A percentile compares a stretch with the other conserved stretches of the same genome.
These are phyloP conservation scores for Coemansia reversa DNA, from an alignment of 192 early-diverging fungal species.

Conservation along the genomic window DNA sequence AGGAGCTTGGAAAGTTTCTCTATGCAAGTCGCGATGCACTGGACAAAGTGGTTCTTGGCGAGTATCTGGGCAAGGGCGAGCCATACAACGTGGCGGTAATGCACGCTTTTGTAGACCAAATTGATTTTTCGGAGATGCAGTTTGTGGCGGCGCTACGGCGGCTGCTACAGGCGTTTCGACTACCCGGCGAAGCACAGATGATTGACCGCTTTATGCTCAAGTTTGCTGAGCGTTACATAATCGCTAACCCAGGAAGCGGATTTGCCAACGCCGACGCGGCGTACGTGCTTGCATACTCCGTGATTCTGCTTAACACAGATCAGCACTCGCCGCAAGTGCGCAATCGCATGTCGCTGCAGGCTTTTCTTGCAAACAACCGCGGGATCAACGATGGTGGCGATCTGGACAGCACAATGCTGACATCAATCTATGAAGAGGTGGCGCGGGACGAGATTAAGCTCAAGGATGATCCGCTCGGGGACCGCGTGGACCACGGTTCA, in stretches of 20 bases:
- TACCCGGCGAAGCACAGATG: conserved; percentile 94
- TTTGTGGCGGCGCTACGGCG: conserved; percentile 80
- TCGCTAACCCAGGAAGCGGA: conserved; percentile 69
- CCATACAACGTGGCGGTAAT: conserved; percentile 89
- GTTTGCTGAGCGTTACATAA: conserved; percentile 89
- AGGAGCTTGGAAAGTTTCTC: conserved; percentile 75
- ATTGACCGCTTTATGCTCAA: conserved; percentile 98
- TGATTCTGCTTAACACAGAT: conserved; percentile 94
- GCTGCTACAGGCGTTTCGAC: conserved; percentile 85
- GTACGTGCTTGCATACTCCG: conserved; percentile 90
- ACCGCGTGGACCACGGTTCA: conserved; percentile 34
- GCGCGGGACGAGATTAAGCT: conserved; percentile 83
- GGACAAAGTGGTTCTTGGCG: conserved; percentile 86
- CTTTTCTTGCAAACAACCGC: conserved; percentile 90
- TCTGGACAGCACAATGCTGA: conserved; percentile 71
- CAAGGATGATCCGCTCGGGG: conserved; percentile 74
- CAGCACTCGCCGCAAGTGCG: conserved; percentile 84
- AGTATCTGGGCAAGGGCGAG: conserved; percentile 92
- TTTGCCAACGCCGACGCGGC: conserved; percentile 94
- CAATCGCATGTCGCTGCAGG: conserved; percentile 78
- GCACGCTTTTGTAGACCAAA: conserved; percentile 94
- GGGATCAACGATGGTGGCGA: conserved; percentile 88
- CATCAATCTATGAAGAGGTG: conserved; percentile 80
- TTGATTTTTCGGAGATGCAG: conserved; percentile 70
- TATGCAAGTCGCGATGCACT: conserved; percentile 62